phyloP scores from a whole-genome alignment of 805 yeast genomes.

The Candida tammaniensis region DNA sequence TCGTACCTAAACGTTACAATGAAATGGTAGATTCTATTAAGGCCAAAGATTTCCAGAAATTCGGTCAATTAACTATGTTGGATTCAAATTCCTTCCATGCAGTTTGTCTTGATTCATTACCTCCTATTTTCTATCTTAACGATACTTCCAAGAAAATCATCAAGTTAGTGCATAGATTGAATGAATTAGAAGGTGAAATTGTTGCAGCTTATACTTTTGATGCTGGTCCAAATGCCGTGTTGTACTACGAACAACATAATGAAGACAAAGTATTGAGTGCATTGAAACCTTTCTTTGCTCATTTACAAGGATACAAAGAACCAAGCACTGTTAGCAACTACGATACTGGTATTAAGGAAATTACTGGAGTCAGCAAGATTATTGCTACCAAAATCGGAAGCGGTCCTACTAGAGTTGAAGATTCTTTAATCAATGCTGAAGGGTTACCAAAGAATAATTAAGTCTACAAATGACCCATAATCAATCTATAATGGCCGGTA shows the following conservation, averaged over 20 bases:
- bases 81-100: constrained; percentile 98
- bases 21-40: constrained; percentile 78
- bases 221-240: constrained; percentile 98
- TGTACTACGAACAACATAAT: constrained; percentile 78
- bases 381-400: constrained; percentile 84
- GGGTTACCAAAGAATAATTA: too few species aligned
- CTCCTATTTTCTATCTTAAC: constrained; percentile 92
- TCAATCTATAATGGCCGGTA: too few species aligned
- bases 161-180: constrained; percentile 74
- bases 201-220: constrained; percentile 97
- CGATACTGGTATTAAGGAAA: constrained; percentile 38
- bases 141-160: constrained; percentile 86
- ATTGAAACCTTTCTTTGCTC: constrained; percentile 55
- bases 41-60: constrained; percentile 69
- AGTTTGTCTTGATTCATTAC: constrained; percentile 91
- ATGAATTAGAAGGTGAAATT: constrained; percentile 59
- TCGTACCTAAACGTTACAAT: constrained; percentile 83
- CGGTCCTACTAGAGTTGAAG: constrained; percentile 70
- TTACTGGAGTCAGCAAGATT: constrained; percentile 76
- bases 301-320: constrained; percentile 68
- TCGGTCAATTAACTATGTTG: constrained; percentile 90
- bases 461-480: too few species aligned
- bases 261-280: constrained; percentile 73
- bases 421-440: constrained; percentile 51
- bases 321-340: constrained; percentile 16